These are phyloP conservation scores for Termitomyces sp. DNA, from an alignment of 768 basidiomycete species.

Conservation along the genomic window DNA sequence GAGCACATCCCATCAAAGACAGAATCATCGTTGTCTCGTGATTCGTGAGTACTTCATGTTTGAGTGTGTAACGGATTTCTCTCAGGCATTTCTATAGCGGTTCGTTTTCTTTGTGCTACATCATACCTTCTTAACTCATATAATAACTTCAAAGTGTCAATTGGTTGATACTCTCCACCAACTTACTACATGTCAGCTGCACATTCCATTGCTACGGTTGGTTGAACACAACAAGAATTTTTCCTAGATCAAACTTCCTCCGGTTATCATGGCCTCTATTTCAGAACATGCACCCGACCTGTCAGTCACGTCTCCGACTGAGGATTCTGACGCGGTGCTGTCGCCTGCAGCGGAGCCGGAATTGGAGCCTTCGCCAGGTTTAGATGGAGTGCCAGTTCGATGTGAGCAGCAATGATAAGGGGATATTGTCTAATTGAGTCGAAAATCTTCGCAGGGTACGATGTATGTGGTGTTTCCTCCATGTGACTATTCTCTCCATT, in stretches of 20 bases:
- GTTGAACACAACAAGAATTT: slow-evolving; percentile 3
- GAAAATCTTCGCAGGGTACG: slow-evolving; percentile 61
- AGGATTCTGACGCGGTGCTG: slow-evolving; percentile 59
- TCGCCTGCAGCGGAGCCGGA: slow-evolving; percentile 48
- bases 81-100: background rate
- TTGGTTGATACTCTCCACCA: no score
- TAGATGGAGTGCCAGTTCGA: slow-evolving; percentile 73
- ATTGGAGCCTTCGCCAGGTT: slow-evolving; percentile 67
- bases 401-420: slow-evolving; percentile 52
- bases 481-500: slow-evolving; percentile 16
- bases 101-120: background rate
- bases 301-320: slow-evolving; percentile 46
- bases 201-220: slow-evolving; percentile 4
- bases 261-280: slow-evolving; percentile 23
- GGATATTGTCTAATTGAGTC: slow-evolving; percentile 4
- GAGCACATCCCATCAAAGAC: slow-evolving; percentile 6
- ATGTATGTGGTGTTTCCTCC: slow-evolving; percentile 51
- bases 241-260: slow-evolving; percentile 18
- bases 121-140: background rate
- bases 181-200: slow-evolving; percentile 13
- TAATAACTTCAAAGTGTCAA: background rate
- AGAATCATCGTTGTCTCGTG: slow-evolving; percentile 7
- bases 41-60: no score
- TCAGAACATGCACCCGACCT: slow-evolving; percentile 33
- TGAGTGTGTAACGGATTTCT: no score